Conservation (phyloP, 768 basidiomycete genomes). For the Tremella mesenterica region DNA sequence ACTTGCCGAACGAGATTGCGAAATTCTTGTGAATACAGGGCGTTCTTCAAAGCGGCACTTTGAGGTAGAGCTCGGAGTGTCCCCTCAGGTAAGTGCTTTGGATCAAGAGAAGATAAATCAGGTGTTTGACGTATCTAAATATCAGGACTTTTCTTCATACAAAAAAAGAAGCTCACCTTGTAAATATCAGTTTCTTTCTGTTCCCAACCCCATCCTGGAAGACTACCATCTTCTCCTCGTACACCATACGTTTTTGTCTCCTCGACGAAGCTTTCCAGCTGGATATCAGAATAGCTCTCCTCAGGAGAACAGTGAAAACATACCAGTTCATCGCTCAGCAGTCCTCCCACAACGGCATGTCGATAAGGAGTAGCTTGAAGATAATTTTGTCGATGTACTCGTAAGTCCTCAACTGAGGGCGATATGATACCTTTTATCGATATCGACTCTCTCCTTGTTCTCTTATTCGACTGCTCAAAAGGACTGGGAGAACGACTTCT, state of each 20-base stretch:
- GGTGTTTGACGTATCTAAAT: constrained; percentile 89
- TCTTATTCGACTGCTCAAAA: neutral
- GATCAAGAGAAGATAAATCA: constrained; percentile 80
- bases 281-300: constrained; percentile 1
- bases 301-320: constrained; percentile 23
- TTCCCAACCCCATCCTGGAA: constrained; percentile 45
- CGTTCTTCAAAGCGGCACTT: constrained; percentile 74
- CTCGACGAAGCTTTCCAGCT: constrained; percentile 43
- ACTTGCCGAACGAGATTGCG: constrained; percentile 72
- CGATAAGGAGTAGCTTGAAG: constrained; percentile 61
- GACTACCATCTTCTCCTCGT: constrained; percentile 35
- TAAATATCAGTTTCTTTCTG: constrained; percentile 98
- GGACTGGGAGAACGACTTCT: neutral
- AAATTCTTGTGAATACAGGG: constrained; percentile 77
- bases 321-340: constrained; percentile 77
- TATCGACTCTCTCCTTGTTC: neutral
- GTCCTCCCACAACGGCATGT: constrained; percentile 66
- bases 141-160: neutral
- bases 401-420: constrained; percentile 8
- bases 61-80: constrained; percentile 72
- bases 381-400: constrained; percentile 49
- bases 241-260: constrained; percentile 39
- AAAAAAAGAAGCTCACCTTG: constrained; percentile 53
- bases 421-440: neutral
- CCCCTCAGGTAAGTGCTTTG: constrained; percentile 60